Evolutionary conservation across 2,329 filamentous ascomycete genomes (phyloP).

Genomic region (Fusarium agapanthi): DNA sequence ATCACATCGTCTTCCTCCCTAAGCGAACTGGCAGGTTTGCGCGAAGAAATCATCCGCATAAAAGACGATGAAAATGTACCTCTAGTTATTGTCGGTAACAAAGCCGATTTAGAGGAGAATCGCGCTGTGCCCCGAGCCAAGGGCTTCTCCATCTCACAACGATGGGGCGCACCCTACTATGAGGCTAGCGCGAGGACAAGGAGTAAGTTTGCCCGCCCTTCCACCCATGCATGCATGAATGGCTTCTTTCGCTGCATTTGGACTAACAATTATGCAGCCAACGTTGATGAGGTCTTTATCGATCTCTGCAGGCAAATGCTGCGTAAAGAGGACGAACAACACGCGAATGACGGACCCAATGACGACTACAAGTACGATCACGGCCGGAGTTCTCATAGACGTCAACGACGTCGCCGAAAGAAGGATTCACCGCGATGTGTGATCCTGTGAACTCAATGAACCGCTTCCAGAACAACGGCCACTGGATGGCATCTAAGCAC

Average conservation of each 20-base stretch:
- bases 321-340: conserved; percentile 69
- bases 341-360: conserved; percentile 45
- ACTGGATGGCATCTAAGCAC: conserved; percentile 29
- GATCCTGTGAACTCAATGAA: conserved; percentile 50
- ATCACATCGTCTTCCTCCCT: conserved; percentile 88
- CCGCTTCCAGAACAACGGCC: conserved; percentile 6
- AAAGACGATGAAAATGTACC: conserved; percentile 87
- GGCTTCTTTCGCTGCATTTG: conserved; percentile 17
- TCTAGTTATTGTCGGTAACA: conserved; percentile 92
- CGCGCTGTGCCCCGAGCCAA: conserved; percentile 79
- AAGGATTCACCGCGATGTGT: conserved; percentile 53
- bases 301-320: conserved; percentile 87
- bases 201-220: conserved; percentile 55
- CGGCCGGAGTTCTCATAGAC: conserved; percentile 40
- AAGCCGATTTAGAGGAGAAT: conserved; percentile 88
- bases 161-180: conserved; percentile 90
- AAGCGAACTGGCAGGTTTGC: conserved; percentile 79
- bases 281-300: conserved; percentile 90
- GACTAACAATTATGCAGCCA: conserved; percentile 59
- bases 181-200: conserved; percentile 85
- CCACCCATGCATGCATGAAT: not conserved
- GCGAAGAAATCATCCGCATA: conserved; percentile 90
- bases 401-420: conserved; percentile 44
- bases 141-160: conserved; percentile 85
- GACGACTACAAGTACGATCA: conserved; percentile 55